Evolutionary conservation across 768 basidiomycete genomes (phyloP).

Genomic region (Naganishia antarctica): DNA sequence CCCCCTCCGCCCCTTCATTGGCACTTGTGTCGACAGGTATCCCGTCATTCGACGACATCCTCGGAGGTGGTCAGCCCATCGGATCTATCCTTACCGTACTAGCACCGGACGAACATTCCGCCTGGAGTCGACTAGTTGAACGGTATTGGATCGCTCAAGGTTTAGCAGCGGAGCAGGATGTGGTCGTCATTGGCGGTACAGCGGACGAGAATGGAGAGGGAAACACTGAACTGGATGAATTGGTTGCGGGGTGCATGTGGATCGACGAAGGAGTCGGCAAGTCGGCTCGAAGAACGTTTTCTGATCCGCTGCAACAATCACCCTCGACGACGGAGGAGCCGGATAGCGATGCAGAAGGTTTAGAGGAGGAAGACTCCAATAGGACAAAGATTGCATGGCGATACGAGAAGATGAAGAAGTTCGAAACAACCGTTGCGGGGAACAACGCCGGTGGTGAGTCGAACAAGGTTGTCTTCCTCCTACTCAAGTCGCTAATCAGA

Average conservation of each 20-base stretch:
- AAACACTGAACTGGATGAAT: conserved; percentile 50
- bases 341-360: conserved; percentile 46
- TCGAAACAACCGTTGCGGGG: conserved; percentile 72
- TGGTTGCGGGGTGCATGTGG: conserved; percentile 81
- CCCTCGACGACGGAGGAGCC: conserved; percentile 29
- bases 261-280: conserved; percentile 50
- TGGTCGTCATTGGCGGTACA: conserved; percentile 59
- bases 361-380: conserved; percentile 48
- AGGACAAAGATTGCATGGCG: conserved; percentile 96
- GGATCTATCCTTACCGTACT: conserved; percentile 67
- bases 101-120: conserved; percentile 79
- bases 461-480: too few relatives aligned
- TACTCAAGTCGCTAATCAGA: too few relatives aligned
- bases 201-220: conserved; percentile 36
- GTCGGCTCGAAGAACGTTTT: conserved; percentile 35
- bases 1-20: conserved; percentile 42
- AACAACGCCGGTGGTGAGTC: conserved; percentile 5
- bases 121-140: conserved; percentile 76
- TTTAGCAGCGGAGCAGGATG: conserved; percentile 63
- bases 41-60: conserved; percentile 86
- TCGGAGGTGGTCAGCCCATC: conserved; percentile 77
- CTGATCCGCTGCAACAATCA: conserved; percentile 13
- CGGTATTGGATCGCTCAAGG: conserved; percentile 89
- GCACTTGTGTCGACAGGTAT: conserved; percentile 69
- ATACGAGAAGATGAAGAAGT: conserved; percentile 87